Evolutionary conservation across 805 yeast species (phyloP), one percentile per base, ranked within the genome.

Genomic region (Metschnikowia cerradonensis): DNA sequence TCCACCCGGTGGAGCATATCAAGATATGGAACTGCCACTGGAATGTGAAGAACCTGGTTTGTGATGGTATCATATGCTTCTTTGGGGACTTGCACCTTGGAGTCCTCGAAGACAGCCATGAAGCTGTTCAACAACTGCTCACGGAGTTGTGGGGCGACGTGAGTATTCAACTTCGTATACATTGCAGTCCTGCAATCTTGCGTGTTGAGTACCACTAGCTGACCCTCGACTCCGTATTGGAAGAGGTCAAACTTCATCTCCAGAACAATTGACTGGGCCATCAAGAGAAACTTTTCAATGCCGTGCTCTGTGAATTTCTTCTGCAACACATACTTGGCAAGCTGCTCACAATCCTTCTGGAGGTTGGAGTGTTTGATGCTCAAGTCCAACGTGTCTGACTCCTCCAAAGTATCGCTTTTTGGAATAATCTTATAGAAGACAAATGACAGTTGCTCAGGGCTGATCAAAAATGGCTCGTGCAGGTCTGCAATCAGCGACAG

Each of bases 381-480:
- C 46, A 84, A 64, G 11, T 67, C 67, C 46, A 83, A 66, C 11
- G 66, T 58, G 35, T 78, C 80, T 2, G 66, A 55, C 4, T 61
- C 48, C 1, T 50, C 52, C 11, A 62, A 48, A 4, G 47, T 61
- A 43, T 63, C 59, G 14, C 52, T 45, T 3, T 56, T 52, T 1
- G 72, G 67, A 0, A 52, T 54, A n/a, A 87, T 73, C 48, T 76
- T 72, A 66, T 80, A 88, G 51, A 85, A 81, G 43, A 76, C 78
- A 2, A 81, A 77, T 0, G 83, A 81, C 0, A 90, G 86, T 53
- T 87, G 91, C n/a, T 84, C 90, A 6, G 80, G 79, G 60, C 79
- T 81, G 0, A 88, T 84, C 19, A 86, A 67, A 7, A 80, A 41
- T 8, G 71, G 61, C n/a, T 51, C 45, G 1, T 51, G 34, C 0